A percentile compares a stretch with the other conserved stretches of the same genome.
These are phyloP conservation scores for Gentiana dahurica DNA, from an alignment of 257 asterid species.

Conservation along the genomic window DNA sequence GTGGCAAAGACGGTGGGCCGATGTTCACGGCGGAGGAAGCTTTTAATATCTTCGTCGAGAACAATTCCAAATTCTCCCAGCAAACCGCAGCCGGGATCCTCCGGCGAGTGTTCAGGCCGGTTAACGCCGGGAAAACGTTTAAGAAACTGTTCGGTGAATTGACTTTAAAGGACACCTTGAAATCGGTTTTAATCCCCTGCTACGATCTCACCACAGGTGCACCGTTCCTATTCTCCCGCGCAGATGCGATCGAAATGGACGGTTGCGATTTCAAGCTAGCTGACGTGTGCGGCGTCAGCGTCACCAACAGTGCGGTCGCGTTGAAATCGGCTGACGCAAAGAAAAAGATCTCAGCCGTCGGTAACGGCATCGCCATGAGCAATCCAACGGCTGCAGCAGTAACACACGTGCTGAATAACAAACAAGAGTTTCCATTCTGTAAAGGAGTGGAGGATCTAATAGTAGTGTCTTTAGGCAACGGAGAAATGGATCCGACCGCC, in stretches of 20 bases:
- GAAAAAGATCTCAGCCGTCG: slow-evolving; percentile 49
- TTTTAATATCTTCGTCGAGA: slow-evolving; percentile 28
- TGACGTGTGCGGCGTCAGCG: slow-evolving; percentile 47
- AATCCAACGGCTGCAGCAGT: slow-evolving; percentile 84
- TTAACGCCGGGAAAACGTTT: slow-evolving; percentile 29
- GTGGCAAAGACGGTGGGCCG: slow-evolving; percentile 38
- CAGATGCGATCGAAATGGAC: slow-evolving; percentile 75
- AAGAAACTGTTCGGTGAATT: slow-evolving; percentile 35
- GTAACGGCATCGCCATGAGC: slow-evolving; percentile 51
- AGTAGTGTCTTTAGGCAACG: slow-evolving; percentile 57
- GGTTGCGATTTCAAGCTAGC: slow-evolving; percentile 58
- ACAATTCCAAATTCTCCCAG: slow-evolving; percentile 17
- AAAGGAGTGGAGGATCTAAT: slow-evolving; percentile 48
- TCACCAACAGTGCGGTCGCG: slow-evolving; percentile 25
- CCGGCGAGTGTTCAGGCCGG: slow-evolving; percentile 14
- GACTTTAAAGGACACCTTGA: slow-evolving; percentile 51
- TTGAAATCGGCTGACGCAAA: slow-evolving; percentile 47
- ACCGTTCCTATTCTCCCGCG: slow-evolving; percentile 59
- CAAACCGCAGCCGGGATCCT: slow-evolving; percentile 11
- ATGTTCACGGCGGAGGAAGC: slow-evolving; percentile 44
- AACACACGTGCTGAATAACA: slow-evolving; percentile 73
- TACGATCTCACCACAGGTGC: slow-evolving; percentile 62
- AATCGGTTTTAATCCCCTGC: slow-evolving; percentile 68
- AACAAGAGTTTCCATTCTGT: slow-evolving; percentile 69
- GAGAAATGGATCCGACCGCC: slow-evolving; percentile 20